phyloP scores from a whole-genome alignment of 805 yeast genomes.

The Candida silvicultrix region DNA sequence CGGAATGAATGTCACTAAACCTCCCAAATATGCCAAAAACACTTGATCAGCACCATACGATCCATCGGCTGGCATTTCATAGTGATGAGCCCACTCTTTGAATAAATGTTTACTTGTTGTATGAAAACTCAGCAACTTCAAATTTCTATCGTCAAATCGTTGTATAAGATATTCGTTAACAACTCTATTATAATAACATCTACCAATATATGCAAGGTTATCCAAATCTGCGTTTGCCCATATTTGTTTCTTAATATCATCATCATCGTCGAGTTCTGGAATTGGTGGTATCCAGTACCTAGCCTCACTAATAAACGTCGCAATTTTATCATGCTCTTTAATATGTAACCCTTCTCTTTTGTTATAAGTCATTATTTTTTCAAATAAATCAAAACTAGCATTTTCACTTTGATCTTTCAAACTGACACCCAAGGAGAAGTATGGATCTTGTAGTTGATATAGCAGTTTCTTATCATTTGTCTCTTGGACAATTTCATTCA shows the following conservation, averaged over 20 bases:
- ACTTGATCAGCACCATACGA: not conserved
- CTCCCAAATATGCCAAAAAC: conserved; percentile 9
- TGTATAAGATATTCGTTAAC: conserved; percentile 1
- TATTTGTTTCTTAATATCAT: not conserved
- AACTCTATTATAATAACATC: conserved; percentile 1
- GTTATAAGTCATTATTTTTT: not conserved
- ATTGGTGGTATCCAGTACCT: not conserved
- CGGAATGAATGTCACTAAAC: not conserved
- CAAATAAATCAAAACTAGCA: conserved; percentile 2
- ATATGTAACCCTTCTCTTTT: not conserved
- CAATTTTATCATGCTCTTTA: not conserved
- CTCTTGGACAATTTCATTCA: conserved; percentile 3
- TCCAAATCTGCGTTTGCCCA: not conserved
- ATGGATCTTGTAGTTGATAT: conserved; percentile 3
- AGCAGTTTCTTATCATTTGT: not conserved
- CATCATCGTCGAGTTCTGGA: conserved; percentile 1
- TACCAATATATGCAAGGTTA: conserved; percentile 3
- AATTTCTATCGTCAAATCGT: conserved; percentile 4
- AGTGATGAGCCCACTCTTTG: conserved; percentile 3
- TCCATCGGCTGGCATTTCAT: not conserved
- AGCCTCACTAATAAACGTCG: not conserved
- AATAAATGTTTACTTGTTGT: conserved; percentile 1
- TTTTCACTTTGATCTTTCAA: conserved; percentile 3
- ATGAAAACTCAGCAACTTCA: conserved; percentile 1
- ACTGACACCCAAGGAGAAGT: conserved; percentile 1